Base-by-base conservation (phyloP, 257 asterid species). In the Solanum dulcamara region DNA sequence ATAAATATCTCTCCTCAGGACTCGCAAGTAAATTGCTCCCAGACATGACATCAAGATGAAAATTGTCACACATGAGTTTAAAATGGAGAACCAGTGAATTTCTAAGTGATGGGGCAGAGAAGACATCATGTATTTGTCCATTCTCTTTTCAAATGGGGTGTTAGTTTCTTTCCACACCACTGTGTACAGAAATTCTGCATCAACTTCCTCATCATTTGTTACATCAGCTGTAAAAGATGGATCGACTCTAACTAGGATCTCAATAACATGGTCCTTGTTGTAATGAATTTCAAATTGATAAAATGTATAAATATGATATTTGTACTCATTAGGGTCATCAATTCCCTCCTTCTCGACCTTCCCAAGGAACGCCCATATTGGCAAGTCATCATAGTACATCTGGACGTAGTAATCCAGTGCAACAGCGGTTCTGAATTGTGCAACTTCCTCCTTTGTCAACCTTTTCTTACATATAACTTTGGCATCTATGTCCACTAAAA, bases 301-400 rank as follows among this genome's bases (percentile, higher is more conserved):
- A 11, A n/a, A 35, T 12, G 87, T 80, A 81, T 0, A 87, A 59
- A 87, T 59, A 40, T 67, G 80, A 77, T 87, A 85, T 59, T 42
- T 72, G 60, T 32, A 32, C 42, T 84, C 85, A 44, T 80, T 62
- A 5, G 30, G 70, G 35, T 50, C 84, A 26, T 33, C 13, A 5
- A 59, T 68, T 24, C 70, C 81, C 83, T 42, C 81, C 53, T 10
- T 22, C 9, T 80, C 70, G 64, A 80, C 80, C 33, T 46, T 81
- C 38, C 87, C 89, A n/a, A 87, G 3, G 46, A 84, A 87, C 22
- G 42, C 85, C 89, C 89, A 84, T 0, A 85, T 10, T 70, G 86
- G 89, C 42, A 87, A 59, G 84, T 85, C 86, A 70, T 87, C 89
- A 33, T 57, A 85, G 84, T 81, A 87, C 84, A 87, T 71, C 24